Evolutionary conservation across 345 rosid genomes (phyloP), one percentile per base, ranked within the genome.

Genomic region (Anacardium occidentale): DNA sequence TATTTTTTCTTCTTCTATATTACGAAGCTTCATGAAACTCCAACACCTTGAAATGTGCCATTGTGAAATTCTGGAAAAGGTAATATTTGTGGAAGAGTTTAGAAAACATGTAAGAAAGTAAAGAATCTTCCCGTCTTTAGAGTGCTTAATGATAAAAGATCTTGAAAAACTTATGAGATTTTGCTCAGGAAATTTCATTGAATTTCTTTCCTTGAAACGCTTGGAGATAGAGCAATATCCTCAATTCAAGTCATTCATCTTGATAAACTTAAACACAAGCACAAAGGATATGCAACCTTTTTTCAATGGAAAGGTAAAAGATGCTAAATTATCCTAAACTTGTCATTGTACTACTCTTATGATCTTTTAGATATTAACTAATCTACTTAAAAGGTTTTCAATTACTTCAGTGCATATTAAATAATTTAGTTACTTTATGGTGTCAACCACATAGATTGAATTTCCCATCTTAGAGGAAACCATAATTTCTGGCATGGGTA

Each of bases 401-500:
- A 37, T 15, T 50, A 12, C 53, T 50, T 13, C 15, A 0, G 4
- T 50, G 2, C 4, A 17, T 13, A 50, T 4, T 50, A 50, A 50
- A 50, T 10, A n/a, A 5, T 34, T 20, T 56, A 22, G 15, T 22
- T 22, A 21, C 42, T 40, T 1, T 2, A 32, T n/a, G 47, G 42
- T 7, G 8, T 37, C 9, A 37, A 37, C 1, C 42, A 1, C 7
- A 47, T 52, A 71, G 82, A 73, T 79, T 29, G 50, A 26, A 25
- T 66, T 79, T 17, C 82, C 82, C 3, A 60, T 18, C 32, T 56
- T 75, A 66, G 56, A 61, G 68, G 18, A 18, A n/a, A 0, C 75
- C 56, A 3, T 4, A 5, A 37, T 79, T 5, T 0, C 0, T 0
- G 2, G 2, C 1, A 65, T 79, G 47, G 21, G n/a, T 32, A 29